Percentiles rank a stretch among this genome's conserved stretches.
Evolutionary conservation across 345 rosid species (phyloP).

Genomic region (Atalantia buxifolia): DNA sequence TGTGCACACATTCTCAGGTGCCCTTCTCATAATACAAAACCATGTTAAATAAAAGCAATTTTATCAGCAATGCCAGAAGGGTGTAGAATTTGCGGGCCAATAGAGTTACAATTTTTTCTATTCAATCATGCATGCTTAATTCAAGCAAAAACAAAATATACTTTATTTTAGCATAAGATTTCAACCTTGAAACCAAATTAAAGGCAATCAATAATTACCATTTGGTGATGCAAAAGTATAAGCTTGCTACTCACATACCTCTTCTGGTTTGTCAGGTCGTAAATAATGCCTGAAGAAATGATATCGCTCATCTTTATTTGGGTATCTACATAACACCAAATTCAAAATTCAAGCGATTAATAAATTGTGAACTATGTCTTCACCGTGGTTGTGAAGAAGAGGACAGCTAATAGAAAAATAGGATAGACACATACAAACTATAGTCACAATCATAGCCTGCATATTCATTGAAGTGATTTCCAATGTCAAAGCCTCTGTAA

Average conservation of each 20-base stretch:
- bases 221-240: neutral
- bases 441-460: conserved; percentile 97
- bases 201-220: neutral
- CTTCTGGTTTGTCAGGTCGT: conserved; percentile 60
- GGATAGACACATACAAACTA: conserved; percentile 52
- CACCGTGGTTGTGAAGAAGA: neutral
- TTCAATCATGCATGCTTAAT: neutral
- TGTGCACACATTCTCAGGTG: neutral
- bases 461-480: conserved; percentile 94
- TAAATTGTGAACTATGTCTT: neutral
- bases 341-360: conserved; percentile 19
- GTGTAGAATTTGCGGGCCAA: neutral
- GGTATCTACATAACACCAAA: conserved; percentile 51
- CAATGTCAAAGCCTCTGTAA: conserved; percentile 91
- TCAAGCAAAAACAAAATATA: neutral
- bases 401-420: conserved; percentile 2
- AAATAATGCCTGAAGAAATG: conserved; percentile 88
- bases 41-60: neutral
- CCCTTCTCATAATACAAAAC: neutral
- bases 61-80: neutral
- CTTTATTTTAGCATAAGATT: neutral
- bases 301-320: conserved; percentile 75
- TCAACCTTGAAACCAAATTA: neutral
- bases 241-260: conserved; percentile 36
- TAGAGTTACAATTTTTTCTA: neutral